Base-by-base conservation (phyloP, 129 eudicot genomes). In the Centella asiatica region DNA sequence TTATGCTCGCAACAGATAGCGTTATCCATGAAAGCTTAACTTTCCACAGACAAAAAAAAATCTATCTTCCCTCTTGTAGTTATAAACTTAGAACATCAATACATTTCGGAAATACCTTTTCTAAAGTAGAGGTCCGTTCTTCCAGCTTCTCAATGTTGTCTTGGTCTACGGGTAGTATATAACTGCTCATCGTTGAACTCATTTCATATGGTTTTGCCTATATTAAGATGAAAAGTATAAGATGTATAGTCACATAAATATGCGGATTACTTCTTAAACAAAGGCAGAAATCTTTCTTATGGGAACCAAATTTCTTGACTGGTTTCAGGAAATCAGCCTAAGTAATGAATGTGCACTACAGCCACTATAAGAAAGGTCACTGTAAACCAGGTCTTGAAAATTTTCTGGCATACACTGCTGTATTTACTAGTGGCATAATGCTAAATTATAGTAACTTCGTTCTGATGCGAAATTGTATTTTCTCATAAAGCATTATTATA, bases 81-180 rank as follows among this genome's bases (percentile, higher is more conserved):
- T 56, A 31, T 7, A 18, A 31, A 56, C 25, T 53, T 29, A 6
- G 13, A n/a, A n/a, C n/a, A n/a, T n/a, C n/a, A 8, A 56, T 56
- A n/a, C 26, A 32, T 32, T n/a, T 1, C 34, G 1, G n/a, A 49
- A 32, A 33, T 84, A 87, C 99, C 95, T 77, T 79, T 57, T 80
- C 76, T 53, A 92, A 69, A 11, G 62, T 37, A 69, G 95, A 75
- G 47, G 85, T 95, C 22, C 63, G 86, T 57, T 92, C 99, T 76
- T 92, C 90, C 64, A 92, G 82, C 73, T 80, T 69, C 69, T 80
- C 88, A 25, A 76, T 68, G 57, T 92, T 95, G 54, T 74, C 60
- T 56, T 82, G 72, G 45, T 82, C 95, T 32, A 75, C 74, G 42
- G 74, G 71, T 19, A 84, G 42, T 39, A 36, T 33, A 7, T 77